A percentile compares a stretch with the other conserved stretches of the same genome.
phyloP scores from a whole-genome alignment of 2,329 filamentous ascomycete species.

The Pseudocercospora pini-densiflorae region DNA sequence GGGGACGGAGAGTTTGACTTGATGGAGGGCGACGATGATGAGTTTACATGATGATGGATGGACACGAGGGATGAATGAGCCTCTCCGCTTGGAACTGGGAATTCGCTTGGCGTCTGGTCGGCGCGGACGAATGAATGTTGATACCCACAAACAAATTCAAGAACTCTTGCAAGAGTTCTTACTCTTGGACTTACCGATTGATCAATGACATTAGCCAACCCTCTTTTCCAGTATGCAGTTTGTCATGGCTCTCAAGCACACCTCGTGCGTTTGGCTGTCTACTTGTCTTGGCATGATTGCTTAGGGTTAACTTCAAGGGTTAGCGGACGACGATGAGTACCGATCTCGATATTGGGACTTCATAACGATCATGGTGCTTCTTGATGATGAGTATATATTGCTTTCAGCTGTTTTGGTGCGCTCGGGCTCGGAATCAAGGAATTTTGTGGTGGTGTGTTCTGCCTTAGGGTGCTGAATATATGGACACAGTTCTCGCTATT shows the following conservation, averaged over 20 bases:
- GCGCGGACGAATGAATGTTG: neutral
- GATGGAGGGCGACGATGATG: conserved; percentile 21
- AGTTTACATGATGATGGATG: neutral
- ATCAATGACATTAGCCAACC: too few species aligned
- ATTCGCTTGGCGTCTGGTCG: neutral
- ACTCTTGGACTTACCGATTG: neutral
- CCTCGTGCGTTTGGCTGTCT: neutral
- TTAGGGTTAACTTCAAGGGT: neutral
- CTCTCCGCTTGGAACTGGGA: conserved; percentile 1
- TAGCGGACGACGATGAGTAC: neutral
- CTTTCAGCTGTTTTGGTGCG: neutral
- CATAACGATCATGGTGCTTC: neutral
- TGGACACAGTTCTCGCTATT: too few species aligned
- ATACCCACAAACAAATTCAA: neutral
- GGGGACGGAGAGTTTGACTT: conserved; percentile 17
- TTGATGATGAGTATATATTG: neutral
- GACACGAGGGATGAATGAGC: neutral
- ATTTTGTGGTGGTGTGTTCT: too few species aligned
- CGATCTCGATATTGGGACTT: neutral
- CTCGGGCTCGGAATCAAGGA: too few species aligned
- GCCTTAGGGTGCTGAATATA: too few species aligned
- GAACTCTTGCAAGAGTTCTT: neutral
- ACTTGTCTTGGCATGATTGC: neutral
- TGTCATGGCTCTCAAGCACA: neutral
- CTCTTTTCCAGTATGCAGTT: too few species aligned